Percentiles rank a stretch among this genome's conserved stretches.
phyloP scores from a whole-genome alignment of 768 basidiomycete species.

The Hortiboletus campestris region DNA sequence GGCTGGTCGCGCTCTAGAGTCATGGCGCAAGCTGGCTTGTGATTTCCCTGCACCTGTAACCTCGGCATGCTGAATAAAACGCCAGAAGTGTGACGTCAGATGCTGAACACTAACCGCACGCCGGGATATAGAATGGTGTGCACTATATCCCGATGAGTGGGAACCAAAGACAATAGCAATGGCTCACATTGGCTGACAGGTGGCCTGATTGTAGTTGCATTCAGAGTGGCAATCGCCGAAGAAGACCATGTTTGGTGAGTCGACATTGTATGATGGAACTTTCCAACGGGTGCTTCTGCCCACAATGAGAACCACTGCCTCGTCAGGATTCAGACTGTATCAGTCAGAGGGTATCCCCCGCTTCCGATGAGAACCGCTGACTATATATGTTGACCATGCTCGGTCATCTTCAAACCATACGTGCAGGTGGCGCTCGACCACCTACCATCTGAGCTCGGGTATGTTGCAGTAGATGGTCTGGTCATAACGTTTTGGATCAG shows the following conservation, averaged over 20 bases:
- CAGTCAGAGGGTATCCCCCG: neutral
- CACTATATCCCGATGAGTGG: constrained; percentile 11
- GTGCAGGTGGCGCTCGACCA: neutral
- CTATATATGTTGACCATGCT: neutral
- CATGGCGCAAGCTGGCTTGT: neutral
- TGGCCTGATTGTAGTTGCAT: constrained; percentile 11
- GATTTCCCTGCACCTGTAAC: neutral
- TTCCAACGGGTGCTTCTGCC: neutral
- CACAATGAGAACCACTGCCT: neutral
- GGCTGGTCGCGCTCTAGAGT: neutral
- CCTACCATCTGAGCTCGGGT: neutral
- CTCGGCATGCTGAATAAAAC: constrained; percentile 13
- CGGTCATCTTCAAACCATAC: neutral
- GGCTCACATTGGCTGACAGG: constrained; percentile 18
- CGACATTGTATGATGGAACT: constrained; percentile 4
- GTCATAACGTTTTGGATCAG: neutral
- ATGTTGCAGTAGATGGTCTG: neutral
- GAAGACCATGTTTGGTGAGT: neutral
- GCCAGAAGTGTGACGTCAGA: neutral
- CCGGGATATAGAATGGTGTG: neutral
- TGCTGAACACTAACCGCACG: constrained; percentile 7
- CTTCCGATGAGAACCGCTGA: neutral
- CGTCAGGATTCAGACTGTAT: constrained; percentile 6
- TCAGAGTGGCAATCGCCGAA: constrained; percentile 2
- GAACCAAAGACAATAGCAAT: constrained; percentile 16